phyloP scores from a whole-genome alignment of 345 rosid genomes.

The Gossypioides kirkii region DNA sequence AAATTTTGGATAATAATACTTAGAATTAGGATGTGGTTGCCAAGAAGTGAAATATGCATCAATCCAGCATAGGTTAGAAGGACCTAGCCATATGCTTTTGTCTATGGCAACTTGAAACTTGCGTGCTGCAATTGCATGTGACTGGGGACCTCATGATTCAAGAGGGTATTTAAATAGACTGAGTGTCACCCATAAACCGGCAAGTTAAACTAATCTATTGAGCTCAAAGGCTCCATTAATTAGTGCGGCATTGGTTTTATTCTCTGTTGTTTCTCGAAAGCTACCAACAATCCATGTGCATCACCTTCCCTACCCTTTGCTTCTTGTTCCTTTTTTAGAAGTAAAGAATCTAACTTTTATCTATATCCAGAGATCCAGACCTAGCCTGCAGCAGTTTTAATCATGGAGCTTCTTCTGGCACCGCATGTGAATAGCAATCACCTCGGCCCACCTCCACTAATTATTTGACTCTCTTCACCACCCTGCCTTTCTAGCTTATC shows the following conservation, averaged over 20 bases:
- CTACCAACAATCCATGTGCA: slow-evolving; percentile 56
- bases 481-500: neutral
- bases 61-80: neutral
- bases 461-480: slow-evolving; percentile 16
- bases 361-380: neutral
- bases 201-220: slow-evolving; percentile 18
- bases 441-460: slow-evolving; percentile 33
- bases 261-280: neutral
- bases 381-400: slow-evolving; percentile 28
- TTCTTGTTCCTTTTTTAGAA: slow-evolving; percentile 28
- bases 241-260: slow-evolving; percentile 1
- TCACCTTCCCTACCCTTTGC: slow-evolving; percentile 30
- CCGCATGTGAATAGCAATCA: slow-evolving; percentile 45
- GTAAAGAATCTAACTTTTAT: slow-evolving; percentile 26
- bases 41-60: neutral
- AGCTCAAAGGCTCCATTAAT: slow-evolving; percentile 1
- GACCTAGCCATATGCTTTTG: neutral
- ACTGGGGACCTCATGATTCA: slow-evolving; percentile 16
- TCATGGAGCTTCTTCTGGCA: slow-evolving; percentile 48
- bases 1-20: no score
- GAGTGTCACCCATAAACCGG: slow-evolving; percentile 23
- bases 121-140: slow-evolving; percentile 23
- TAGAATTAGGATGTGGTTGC: neutral
- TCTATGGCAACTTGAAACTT: neutral
- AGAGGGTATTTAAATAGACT: slow-evolving; percentile 19